Evolutionary conservation across 768 basidiomycete genomes (phyloP), one percentile per base, ranked within the genome.

Genomic region (Epithele typhae): DNA sequence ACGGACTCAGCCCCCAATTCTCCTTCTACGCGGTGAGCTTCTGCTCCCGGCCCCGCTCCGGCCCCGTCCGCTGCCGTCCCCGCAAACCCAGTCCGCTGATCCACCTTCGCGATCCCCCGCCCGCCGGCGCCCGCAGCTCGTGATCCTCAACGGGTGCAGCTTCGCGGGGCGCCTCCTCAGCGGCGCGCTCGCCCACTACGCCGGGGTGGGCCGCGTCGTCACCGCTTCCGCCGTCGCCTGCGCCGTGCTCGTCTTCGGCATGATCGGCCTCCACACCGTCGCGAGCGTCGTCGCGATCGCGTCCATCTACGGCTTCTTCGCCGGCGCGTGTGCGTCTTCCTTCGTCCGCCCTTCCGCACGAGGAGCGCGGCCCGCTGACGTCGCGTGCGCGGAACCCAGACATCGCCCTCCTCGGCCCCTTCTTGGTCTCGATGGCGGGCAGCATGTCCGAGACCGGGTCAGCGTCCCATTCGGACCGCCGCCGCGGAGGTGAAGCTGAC

Each of bases 291-390:
- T 70, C 6, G 55, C 58, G 12, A 65, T 71, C 21, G 62, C 60
- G 1, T 43, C 67, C 37, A 55, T 72, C 21, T 72, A 65, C 45
- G 71, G 71, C 1, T 70, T 72, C 53, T 68, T 68, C 45, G 57
- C 62, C 58, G 68, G 59, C 0, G 48, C 47, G 17, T 60, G 59
- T 60, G 22, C 27, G 27, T 30, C 27, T 7, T 7, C 27, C 27
- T 30, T 14, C n/a, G n/a, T n/a, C n/a, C n/a, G n/a, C 14, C 14
- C 27, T 30, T 30, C 14, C 8, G 27, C 27, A 14, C 27, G 14
- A 14, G 27, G 7, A 7, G 27, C 27, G 23, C 3, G 51, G 21
- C 33, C 18, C 25, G 24, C 25, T 35, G 36, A 44, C 30, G 43
- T n/a, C n/a, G 42, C 22, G 24, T 40, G 21, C 32, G 8, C 37